Percentiles rank a stretch among this genome's conserved stretches.
Evolutionary conservation across 164 flowering plant genomes (phyloP).

Genomic region (Umbellularia californica): DNA sequence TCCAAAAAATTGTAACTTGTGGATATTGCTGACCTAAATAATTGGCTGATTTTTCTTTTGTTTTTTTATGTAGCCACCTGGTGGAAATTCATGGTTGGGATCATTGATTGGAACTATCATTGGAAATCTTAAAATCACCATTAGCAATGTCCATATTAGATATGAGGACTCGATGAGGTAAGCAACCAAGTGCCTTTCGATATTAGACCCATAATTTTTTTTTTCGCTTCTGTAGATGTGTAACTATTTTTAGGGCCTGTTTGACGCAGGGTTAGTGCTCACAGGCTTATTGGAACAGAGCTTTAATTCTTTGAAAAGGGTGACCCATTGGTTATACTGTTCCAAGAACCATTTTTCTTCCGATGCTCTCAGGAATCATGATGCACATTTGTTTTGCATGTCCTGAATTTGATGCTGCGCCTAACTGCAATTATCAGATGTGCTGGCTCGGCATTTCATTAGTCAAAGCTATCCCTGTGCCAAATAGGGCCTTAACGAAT

Average conservation of each 20-base stretch:
- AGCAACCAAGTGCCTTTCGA: constrained; percentile 9
- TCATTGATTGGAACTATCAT: constrained; percentile 86
- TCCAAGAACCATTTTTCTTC: background rate
- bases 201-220: background rate
- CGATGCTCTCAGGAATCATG: background rate
- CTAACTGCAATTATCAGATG: background rate
- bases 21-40: background rate
- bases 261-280: background rate
- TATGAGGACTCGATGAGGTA: constrained; percentile 91
- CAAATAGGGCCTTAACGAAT: background rate
- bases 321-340: background rate
- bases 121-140: constrained; percentile 92
- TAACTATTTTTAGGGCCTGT: background rate
- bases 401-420: background rate
- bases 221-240: constrained; percentile 3
- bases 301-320: background rate
- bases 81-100: constrained; percentile 94
- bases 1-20: background rate
- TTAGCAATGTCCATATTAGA: constrained; percentile 96
- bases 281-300: background rate
- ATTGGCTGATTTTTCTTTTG: constrained; percentile 3
- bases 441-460: background rate
- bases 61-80: constrained; percentile 45
- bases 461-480: background rate
- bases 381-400: background rate